These are phyloP conservation scores for Exophiala sp. DNA, from an alignment of 2,329 filamentous ascomycete genomes.

Conservation along the genomic window DNA sequence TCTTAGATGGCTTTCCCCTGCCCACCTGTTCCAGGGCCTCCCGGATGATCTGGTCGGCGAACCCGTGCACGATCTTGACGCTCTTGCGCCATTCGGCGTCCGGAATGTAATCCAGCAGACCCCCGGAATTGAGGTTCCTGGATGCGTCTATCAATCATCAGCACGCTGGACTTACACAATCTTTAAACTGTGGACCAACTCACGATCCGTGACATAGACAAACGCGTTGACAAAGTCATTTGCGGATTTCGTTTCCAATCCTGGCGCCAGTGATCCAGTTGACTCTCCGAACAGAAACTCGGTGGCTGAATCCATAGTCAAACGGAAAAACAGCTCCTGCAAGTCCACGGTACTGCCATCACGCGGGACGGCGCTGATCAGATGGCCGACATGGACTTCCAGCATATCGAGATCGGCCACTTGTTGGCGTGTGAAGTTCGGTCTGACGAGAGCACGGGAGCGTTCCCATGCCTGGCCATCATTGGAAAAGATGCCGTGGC, in stretches of 20 bases:
- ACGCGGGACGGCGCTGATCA: slow-evolving; percentile 54
- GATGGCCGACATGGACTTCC: slow-evolving; percentile 53
- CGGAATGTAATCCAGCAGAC: slow-evolving; percentile 20
- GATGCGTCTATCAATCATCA: slow-evolving; percentile 5
- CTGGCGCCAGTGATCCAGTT: slow-evolving; percentile 28
- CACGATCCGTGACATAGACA: slow-evolving; percentile 21
- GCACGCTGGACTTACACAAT: too few species aligned
- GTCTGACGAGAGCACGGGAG: slow-evolving; percentile 41
- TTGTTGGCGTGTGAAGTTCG: slow-evolving; percentile 50
- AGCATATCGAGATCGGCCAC: slow-evolving; percentile 53
- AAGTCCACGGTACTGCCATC: slow-evolving; percentile 54
- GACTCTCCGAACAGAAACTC: slow-evolving; percentile 62
- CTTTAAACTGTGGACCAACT: slow-evolving; percentile 7
- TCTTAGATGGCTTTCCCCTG: slow-evolving; percentile 40
- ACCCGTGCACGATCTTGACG: slow-evolving; percentile 25
- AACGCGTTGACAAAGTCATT: slow-evolving; percentile 25
- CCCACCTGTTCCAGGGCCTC: slow-evolving; percentile 19
- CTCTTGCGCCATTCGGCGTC: slow-evolving; percentile 20
- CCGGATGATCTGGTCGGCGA: slow-evolving; percentile 24
- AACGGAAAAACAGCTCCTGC: slow-evolving; percentile 55
- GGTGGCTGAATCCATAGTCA: slow-evolving; percentile 62
- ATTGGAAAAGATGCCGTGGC: slow-evolving; percentile 41
- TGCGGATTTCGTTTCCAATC: slow-evolving; percentile 23
- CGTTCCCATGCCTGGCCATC: slow-evolving; percentile 47
- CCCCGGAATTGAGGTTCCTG: slow-evolving; percentile 19